Conservation (phyloP, 2,329 filamentous ascomycete genomes). For the Fusarium coffeatum region DNA sequence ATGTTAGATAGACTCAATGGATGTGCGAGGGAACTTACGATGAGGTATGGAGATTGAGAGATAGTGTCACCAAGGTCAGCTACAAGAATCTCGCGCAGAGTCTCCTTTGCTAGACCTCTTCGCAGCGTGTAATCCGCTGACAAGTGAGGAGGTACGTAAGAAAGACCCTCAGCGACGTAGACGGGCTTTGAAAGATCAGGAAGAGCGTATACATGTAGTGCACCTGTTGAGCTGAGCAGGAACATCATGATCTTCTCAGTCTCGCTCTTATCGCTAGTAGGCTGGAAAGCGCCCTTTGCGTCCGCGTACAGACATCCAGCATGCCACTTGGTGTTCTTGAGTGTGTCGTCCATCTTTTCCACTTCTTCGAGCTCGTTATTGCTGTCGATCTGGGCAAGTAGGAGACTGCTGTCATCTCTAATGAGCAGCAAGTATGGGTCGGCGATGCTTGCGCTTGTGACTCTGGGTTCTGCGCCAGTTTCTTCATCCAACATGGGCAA, state of each 20-base stretch:
- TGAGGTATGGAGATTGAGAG: conserved; percentile 78
- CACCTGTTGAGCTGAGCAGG: conserved; percentile 79
- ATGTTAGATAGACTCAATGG: neutral
- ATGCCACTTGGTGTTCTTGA: conserved; percentile 76
- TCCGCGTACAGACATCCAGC: conserved; percentile 88
- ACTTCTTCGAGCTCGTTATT: conserved; percentile 89
- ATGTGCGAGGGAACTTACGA: conserved; percentile 66
- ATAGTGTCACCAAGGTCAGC: conserved; percentile 85
- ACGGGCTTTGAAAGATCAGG: conserved; percentile 77
- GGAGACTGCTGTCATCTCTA: conserved; percentile 83
- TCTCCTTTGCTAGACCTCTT: conserved; percentile 77
- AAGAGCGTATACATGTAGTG: conserved; percentile 81
- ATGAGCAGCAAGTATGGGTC: conserved; percentile 89
- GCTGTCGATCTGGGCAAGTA: conserved; percentile 79
- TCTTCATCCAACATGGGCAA: conserved; percentile 93
- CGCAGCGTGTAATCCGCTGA: conserved; percentile 76
- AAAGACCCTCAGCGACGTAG: conserved; percentile 80
- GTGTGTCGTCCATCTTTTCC: conserved; percentile 68
- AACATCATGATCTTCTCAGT: conserved; percentile 74
- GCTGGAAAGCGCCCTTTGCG: conserved; percentile 65
- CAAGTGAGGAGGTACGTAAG: conserved; percentile 80
- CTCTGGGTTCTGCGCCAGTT: conserved; percentile 81
- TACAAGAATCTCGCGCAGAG: conserved; percentile 81
- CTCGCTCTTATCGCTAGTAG: conserved; percentile 56
- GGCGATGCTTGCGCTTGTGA: conserved; percentile 83